A percentile compares a stretch with the other conserved stretches of the same genome.
Conservation (phyloP, 768 basidiomycete genomes). For the Crepidotus variabilis region DNA sequence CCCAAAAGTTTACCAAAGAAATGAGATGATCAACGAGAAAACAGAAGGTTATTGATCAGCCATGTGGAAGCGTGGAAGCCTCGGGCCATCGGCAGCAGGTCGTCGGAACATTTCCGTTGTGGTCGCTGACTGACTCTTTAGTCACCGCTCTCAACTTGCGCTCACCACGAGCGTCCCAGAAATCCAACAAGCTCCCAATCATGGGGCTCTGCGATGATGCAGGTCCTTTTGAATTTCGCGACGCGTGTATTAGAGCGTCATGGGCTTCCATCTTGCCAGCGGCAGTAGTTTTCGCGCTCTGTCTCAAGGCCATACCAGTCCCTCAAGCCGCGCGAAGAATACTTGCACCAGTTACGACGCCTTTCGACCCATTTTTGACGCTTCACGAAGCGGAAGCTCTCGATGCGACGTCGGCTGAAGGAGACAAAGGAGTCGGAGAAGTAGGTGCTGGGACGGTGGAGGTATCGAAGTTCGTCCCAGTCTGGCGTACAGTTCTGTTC, state of each 20-base stretch:
- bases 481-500: conserved; percentile 63
- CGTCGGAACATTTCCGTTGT: too few relatives aligned
- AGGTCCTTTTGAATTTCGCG: conserved; percentile 38
- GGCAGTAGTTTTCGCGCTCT: conserved; percentile 40
- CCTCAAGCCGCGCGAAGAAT: conserved; percentile 23
- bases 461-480: conserved; percentile 29
- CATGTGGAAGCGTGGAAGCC: too few relatives aligned
- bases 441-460: conserved; percentile 9
- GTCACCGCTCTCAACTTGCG: background rate
- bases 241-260: conserved; percentile 43
- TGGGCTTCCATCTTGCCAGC: conserved; percentile 51
- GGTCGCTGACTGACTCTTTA: background rate
- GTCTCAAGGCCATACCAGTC: conserved; percentile 30
- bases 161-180: background rate
- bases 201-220: conserved; percentile 32
- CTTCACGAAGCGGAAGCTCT: conserved; percentile 56
- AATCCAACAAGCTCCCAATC: background rate
- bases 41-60: too few relatives aligned
- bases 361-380: conserved; percentile 42
- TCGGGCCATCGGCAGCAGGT: too few relatives aligned
- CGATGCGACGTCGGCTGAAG: conserved; percentile 18
- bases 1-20: too few relatives aligned
- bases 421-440: conserved; percentile 20
- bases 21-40: too few relatives aligned
- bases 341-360: conserved; percentile 20